phyloP scores from a whole-genome alignment of 495 filamentous ascomycete species.

The Usnea hakonensis region DNA sequence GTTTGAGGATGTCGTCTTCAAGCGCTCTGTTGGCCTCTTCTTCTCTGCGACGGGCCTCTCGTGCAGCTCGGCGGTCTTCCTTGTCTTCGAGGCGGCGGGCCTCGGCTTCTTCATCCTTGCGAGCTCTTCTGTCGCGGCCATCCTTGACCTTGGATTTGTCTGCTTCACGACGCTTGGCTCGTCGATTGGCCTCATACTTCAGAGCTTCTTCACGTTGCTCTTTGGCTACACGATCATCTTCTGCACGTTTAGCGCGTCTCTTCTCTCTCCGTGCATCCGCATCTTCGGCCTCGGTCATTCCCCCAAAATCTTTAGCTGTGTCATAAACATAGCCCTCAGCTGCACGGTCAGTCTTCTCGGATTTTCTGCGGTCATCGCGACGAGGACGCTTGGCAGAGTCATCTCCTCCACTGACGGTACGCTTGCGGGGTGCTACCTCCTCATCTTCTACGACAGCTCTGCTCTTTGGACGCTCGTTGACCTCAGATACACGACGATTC shows the following conservation, averaged over 20 bases:
- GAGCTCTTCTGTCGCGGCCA: constrained; percentile 34
- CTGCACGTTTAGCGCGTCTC: constrained; percentile 36
- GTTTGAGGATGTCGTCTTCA: constrained; percentile 28
- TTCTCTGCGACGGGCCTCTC: constrained; percentile 37
- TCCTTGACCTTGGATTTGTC: constrained; percentile 33
- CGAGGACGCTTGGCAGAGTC: constrained; percentile 35
- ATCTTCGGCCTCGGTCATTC: constrained; percentile 44
- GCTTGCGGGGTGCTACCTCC: constrained; percentile 24
- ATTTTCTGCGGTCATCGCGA: constrained; percentile 38
- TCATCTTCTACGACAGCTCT: constrained; percentile 20
- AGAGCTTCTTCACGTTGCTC: constrained; percentile 28
- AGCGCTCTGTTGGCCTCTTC: constrained; percentile 38
- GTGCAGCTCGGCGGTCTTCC: constrained; percentile 39
- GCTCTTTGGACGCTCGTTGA: constrained; percentile 16
- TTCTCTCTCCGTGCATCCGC: constrained; percentile 45
- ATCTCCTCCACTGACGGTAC: constrained; percentile 30
- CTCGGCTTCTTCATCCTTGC: constrained; percentile 45
- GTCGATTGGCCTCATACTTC: constrained; percentile 39
- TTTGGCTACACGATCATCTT: constrained; percentile 32
- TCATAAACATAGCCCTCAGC: constrained; percentile 41
- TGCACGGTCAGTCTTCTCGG: constrained; percentile 37
- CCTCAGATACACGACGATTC: constrained; percentile 21
- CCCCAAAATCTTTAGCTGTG: constrained; percentile 27
- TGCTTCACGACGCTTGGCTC: constrained; percentile 37
- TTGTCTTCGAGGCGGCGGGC: constrained; percentile 40